Percentiles rank a stretch among this genome's conserved stretches.
Evolutionary conservation across 23 red algal species (phyloP).

Genomic region (Agarophyton chilense): DNA sequence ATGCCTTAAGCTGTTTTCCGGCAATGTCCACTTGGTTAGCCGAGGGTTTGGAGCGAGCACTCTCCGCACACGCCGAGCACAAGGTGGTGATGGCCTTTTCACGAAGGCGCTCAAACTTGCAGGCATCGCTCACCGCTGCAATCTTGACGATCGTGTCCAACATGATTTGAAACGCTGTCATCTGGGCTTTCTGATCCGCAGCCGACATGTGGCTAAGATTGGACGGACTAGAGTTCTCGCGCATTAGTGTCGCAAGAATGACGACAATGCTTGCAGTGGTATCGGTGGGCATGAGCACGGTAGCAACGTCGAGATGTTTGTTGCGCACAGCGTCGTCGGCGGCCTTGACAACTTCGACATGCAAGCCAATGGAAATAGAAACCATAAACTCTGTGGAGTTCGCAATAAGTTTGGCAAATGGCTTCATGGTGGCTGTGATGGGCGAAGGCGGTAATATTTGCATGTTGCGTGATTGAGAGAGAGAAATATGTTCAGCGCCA

Average conservation of each 20-base stretch:
- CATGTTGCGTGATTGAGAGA: neutral
- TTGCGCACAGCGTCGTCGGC: slow-evolving; percentile 18
- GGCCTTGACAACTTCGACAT: slow-evolving; percentile 38
- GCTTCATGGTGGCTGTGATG: slow-evolving; percentile 37
- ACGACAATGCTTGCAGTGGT: neutral
- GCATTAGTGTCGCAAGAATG: neutral
- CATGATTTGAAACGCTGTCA: neutral
- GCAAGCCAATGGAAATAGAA: slow-evolving; percentile 20
- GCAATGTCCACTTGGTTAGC: neutral
- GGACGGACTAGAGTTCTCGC: neutral
- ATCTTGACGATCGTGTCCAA: slow-evolving; percentile 4
- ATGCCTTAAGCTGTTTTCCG: neutral
- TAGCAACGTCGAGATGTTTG: neutral
- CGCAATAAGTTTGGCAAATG: slow-evolving; percentile 26
- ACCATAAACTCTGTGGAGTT: slow-evolving; percentile 20
- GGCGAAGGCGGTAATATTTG: slow-evolving; percentile 25
- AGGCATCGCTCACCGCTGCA: slow-evolving; percentile 17
- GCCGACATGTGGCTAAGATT: neutral
- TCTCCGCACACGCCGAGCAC: slow-evolving; percentile 10
- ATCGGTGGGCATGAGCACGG: neutral
- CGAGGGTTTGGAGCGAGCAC: neutral
- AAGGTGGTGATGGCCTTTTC: slow-evolving; percentile 23
- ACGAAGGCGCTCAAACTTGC: slow-evolving; percentile 17
- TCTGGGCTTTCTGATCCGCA: neutral
- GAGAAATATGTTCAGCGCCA: neutral